Percentiles rank a stretch among this genome's conserved stretches.
Conservation (phyloP, 352 stramenopile genomes). For the Globisporangium uncinulatum region DNA sequence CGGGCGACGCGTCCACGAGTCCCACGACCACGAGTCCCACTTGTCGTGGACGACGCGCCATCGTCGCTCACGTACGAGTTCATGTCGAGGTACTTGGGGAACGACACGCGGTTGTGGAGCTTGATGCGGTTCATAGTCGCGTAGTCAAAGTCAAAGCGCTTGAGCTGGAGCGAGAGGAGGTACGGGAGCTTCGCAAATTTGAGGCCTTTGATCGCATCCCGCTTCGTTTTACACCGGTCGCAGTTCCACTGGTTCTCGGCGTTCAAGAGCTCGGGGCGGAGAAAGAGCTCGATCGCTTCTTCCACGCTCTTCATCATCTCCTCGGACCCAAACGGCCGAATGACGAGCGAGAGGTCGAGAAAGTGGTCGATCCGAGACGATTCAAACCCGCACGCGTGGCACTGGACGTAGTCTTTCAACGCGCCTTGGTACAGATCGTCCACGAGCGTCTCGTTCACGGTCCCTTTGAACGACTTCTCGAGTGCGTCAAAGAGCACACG, state of each 20-base stretch:
- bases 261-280: conserved; percentile 82
- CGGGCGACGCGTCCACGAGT: conserved; percentile 52
- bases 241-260: conserved; percentile 90
- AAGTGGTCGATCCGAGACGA: conserved; percentile 85
- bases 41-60: no score
- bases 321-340: conserved; percentile 81
- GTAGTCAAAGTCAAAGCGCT: conserved; percentile 92
- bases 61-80: conserved; percentile 80
- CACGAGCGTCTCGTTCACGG: conserved; percentile 80
- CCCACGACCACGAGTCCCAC: conserved; percentile 7
- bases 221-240: conserved; percentile 74
- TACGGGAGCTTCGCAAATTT: conserved; percentile 88
- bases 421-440: conserved; percentile 83
- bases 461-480: conserved; percentile 84
- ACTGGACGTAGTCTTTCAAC: conserved; percentile 89
- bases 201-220: conserved; percentile 87
- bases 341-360: conserved; percentile 87
- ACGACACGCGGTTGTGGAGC: conserved; percentile 82
- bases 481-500: conserved; percentile 90
- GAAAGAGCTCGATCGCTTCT: conserved; percentile 85
- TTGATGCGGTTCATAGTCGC: conserved; percentile 86
- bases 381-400: conserved; percentile 77
- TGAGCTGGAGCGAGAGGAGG: conserved; percentile 87
- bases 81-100: conserved; percentile 88
- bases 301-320: conserved; percentile 83